Evolutionary conservation across 306 rosid genomes (phyloP).

Genomic region (Quercus dentata): DNA sequence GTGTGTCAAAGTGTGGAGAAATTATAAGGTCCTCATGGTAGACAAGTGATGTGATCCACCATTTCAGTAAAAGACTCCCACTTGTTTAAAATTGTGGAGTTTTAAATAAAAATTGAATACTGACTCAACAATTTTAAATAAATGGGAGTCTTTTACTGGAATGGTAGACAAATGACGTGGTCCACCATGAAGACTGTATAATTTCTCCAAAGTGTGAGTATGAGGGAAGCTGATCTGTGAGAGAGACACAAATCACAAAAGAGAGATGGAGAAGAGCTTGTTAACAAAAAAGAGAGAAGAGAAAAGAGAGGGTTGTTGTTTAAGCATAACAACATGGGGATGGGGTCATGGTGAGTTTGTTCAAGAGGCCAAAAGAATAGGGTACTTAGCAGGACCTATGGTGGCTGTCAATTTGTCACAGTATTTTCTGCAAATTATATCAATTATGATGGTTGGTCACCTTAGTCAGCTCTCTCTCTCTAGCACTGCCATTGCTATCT

Average conservation of each 20-base stretch:
- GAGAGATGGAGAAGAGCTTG: background rate
- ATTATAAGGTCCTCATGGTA: no score
- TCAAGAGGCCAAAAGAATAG: constrained; percentile 45
- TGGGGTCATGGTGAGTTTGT: background rate
- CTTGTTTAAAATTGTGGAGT: no score
- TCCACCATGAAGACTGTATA: no score
- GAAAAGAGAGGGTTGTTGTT: background rate
- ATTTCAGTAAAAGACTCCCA: no score
- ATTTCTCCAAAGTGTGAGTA: no score
- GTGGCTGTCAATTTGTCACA: constrained; percentile 47
- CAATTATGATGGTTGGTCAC: constrained; percentile 63
- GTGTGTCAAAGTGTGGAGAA: no score
- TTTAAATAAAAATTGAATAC: no score
- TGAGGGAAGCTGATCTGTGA: background rate
- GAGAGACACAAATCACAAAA: no score
- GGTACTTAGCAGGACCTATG: constrained; percentile 49
- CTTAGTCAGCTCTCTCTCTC: constrained; percentile 48
- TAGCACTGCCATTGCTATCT: constrained; percentile 45
- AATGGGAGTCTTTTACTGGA: no score
- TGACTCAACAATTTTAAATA: no score
- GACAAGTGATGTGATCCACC: no score
- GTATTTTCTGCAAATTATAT: constrained; percentile 41
- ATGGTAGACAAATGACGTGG: no score
- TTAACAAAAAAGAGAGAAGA: background rate
- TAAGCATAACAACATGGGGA: constrained; percentile 31